phyloP scores from a whole-genome alignment of 257 asterid species.

The Penstemon davidsonii region DNA sequence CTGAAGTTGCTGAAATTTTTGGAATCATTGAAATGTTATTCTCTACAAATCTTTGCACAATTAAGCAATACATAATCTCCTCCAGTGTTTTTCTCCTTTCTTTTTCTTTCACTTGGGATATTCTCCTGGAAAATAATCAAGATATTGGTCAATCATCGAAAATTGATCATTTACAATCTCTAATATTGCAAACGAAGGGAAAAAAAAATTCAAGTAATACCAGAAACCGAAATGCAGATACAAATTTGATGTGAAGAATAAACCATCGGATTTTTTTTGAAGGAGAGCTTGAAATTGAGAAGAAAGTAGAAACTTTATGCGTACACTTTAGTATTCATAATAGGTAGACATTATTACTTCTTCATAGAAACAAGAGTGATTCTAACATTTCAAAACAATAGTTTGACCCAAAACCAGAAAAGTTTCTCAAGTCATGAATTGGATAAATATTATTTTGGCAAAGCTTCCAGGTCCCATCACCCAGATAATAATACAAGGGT shows the following conservation, averaged over 20 bases:
- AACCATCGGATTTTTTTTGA: background rate
- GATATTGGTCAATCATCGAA: constrained; percentile 17
- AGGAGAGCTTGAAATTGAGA: background rate
- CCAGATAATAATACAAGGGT: background rate
- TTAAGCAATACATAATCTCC: constrained; percentile 78
- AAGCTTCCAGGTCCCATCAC: background rate
- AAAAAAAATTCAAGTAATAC: background rate
- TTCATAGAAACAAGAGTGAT: background rate
- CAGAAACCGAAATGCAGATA: background rate
- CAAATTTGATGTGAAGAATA: background rate
- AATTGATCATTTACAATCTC: background rate
- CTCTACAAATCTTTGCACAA: constrained; percentile 73
- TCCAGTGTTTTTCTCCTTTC: constrained; percentile 70
- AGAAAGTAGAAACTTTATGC: background rate
- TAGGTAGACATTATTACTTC: background rate
- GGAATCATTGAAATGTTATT: constrained; percentile 74
- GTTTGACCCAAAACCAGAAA: background rate
- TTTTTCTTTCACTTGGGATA: constrained; percentile 84
- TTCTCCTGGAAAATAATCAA: constrained; percentile 69
- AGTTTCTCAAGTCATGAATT: background rate
- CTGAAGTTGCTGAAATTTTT: constrained; percentile 58
- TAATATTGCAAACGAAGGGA: background rate
- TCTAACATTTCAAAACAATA: background rate
- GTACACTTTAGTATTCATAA: background rate
- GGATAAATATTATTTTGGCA: background rate